Evolutionary conservation across 352 stramenopile genomes (phyloP), one percentile per base, ranked within the genome.

Genomic region (Elongisporangium undulatum): DNA sequence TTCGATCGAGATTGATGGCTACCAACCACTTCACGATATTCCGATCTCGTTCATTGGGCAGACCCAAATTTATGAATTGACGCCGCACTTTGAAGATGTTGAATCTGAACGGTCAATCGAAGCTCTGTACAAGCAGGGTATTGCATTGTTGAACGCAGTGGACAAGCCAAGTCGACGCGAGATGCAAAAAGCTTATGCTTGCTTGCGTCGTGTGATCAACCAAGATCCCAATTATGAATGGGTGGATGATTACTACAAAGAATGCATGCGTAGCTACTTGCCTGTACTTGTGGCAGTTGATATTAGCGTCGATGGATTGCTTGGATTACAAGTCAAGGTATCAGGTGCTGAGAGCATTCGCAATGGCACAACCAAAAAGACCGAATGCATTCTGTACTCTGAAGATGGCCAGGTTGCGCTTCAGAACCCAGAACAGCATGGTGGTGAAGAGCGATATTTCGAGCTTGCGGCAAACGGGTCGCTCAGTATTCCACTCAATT

Each of bases 221-320:
- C 61, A 90, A 21, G 75, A 94, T 53, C 76, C 80, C 20, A 76
- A 77, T 24, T 93, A 93, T 54, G 86, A 94, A 57, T 95, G 87
- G 87, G 88, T 94, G 41, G 78, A 92, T 56, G 92, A 80, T 49
- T 96, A 94, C 51, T 87, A 92, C 50, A 58, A 58, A 0, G 74
- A 90, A 51, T 91, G 83, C 53, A 65, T 79, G 59, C 78, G 79
- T 2, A 67, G 75, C 56, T 94, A 92, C 53, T 63, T 90, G 21
- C 87, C 87, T 19, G 70, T 89, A 7, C 59, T 94, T 15, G 63
- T 87, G n/a, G 79, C 82, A 16, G 61, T 96, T 22, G 60, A 89
- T 55, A 82, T 94, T 15, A 78, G 62, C 41, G 72, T 90, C 21
- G 84, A 96, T 64, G 78, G 82, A 4, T 77, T 82, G 41, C 82